Evolutionary conservation across 2,329 filamentous ascomycete genomes (phyloP), one percentile per base, ranked within the genome.

Genomic region (Calonectria pseudoturangicola): DNA sequence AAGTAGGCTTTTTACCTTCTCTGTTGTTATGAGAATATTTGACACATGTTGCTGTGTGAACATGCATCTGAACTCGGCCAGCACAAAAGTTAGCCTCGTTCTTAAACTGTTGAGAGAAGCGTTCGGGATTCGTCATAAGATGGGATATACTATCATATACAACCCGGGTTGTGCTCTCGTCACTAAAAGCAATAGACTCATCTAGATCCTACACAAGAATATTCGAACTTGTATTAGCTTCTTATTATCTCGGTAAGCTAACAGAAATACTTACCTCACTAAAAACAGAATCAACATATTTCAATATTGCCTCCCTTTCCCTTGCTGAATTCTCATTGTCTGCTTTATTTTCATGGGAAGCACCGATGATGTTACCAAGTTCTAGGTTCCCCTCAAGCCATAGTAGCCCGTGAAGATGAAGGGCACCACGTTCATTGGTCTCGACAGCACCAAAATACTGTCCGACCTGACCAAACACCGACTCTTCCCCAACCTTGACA

Each of bases 21-120:
- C 43, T 27, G 15, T 66, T 48, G n/a, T 9, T 36, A 48, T 54
- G 36, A 21, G 62, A 70, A 33, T 70, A 70, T 58, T 70, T 70
- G 7, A 66, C n/a, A 58, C 41, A 70, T 13, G 60, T 67, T 67
- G 43, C 33, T 4, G 33, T 71, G 12, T 71, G 36, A 10, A 54
- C 5, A 25, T 71, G 43, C 18, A 67, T 67, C 45, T 71, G 45
- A 12, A 48, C 39, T 48, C 33, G 33, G 27, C 64, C 63, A 25
- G 69, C 64, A n/a, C 36, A 67, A 21, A 71, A 71, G 36, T 71
- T 21, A 13, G 69, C 69, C 63, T 71, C 27, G 16, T 71, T 25
- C 2, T 71, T 45, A 25, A 71, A 71, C 39, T 58, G 10, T 48
- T 65, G 18, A 39, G 68, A 70, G 48, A 70, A 41, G 36, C 60